Evolutionary conservation across 768 basidiomycete genomes (phyloP).

Genomic region (Glaciozyma antarctica): DNA sequence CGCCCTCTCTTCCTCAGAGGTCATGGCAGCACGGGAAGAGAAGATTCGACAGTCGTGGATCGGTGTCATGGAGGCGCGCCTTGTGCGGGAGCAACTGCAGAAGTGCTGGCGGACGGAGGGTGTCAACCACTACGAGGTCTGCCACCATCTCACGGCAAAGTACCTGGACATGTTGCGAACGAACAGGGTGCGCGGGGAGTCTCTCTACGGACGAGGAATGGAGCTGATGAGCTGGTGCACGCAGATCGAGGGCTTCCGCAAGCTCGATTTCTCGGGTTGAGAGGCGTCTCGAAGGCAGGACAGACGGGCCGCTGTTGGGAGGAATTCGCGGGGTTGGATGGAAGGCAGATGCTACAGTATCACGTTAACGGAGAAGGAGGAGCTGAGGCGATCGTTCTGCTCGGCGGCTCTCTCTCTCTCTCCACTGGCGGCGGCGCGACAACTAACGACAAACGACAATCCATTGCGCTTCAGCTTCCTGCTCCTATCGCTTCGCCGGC

Average conservation of each 20-base stretch:
- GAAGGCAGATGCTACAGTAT: too few relatives aligned
- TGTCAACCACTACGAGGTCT: constrained; percentile 32
- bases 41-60: constrained; percentile 87
- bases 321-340: too few relatives aligned
- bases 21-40: constrained; percentile 49
- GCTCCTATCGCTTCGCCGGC: constrained; percentile 7
- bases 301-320: too few relatives aligned
- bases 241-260: constrained; percentile 30
- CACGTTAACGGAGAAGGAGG: too few relatives aligned
- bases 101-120: constrained; percentile 82
- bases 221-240: too few relatives aligned
- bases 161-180: constrained; percentile 30
- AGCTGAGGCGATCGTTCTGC: too few relatives aligned
- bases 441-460: too few relatives aligned
- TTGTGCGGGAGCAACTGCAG: constrained; percentile 76
- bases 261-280: constrained; percentile 23
- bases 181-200: constrained; percentile 16
- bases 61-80: constrained; percentile 79
- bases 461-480: too few relatives aligned
- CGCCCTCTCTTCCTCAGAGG: constrained; percentile 3
- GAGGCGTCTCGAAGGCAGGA: too few relatives aligned
- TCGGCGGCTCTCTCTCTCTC: too few relatives aligned
- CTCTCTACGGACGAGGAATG: fast-evolving
- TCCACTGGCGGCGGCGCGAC: too few relatives aligned
- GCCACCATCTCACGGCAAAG: constrained; percentile 30